These are phyloP conservation scores for Suhomyces yuchorum DNA, from an alignment of 1,139 yeast species.

Conservation along the genomic window DNA sequence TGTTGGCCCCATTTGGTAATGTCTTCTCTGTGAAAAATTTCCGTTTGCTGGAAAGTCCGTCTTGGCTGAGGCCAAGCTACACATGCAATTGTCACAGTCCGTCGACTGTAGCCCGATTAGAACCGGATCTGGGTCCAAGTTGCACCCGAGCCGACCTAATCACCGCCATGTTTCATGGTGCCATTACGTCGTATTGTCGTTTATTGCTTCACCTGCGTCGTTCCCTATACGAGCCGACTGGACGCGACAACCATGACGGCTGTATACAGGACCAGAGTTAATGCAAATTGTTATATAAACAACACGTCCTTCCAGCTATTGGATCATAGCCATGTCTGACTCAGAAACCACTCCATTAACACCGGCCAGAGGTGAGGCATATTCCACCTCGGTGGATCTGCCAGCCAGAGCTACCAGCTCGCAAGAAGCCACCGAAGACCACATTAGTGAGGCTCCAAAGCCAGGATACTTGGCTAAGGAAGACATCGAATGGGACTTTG, in stretches of 20 bases:
- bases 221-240: conserved; percentile 1
- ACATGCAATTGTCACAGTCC: too few relatives aligned
- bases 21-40: too few relatives aligned
- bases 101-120: too few relatives aligned
- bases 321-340: conserved; percentile 1
- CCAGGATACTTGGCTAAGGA: conserved; percentile 39
- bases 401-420: not conserved
- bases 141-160: not conserved
- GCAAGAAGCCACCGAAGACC: not conserved
- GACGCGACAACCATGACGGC: too few relatives aligned
- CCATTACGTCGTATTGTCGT: not conserved
- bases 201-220: not conserved
- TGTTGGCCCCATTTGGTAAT: too few relatives aligned
- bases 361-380: not conserved
- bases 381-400: conserved; percentile 3
- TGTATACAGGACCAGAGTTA: too few relatives aligned
- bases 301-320: not conserved
- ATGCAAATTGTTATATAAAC: not conserved
- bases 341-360: conserved; percentile 6
- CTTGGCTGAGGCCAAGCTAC: too few relatives aligned
- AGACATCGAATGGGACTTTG: conserved; percentile 78
- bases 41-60: too few relatives aligned
- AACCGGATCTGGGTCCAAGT: not conserved
- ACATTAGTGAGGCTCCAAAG: not conserved
- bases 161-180: not conserved